A percentile compares a stretch with the other conserved stretches of the same genome.
Evolutionary conservation across 2,329 filamentous ascomycete species (phyloP).

Genomic region (Beauveria sp.): DNA sequence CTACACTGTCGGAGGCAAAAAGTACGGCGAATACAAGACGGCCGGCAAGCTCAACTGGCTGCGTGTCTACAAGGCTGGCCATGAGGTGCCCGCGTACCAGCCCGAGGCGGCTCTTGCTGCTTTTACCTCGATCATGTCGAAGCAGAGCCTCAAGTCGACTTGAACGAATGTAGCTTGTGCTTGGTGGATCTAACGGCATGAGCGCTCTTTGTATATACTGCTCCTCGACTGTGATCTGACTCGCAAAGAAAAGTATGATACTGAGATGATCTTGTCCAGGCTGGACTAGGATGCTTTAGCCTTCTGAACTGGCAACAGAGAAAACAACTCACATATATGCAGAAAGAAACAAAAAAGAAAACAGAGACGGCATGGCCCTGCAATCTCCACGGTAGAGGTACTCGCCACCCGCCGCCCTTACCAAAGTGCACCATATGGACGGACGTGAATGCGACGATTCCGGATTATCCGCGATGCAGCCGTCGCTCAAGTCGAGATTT

Average conservation of each 20-base stretch:
- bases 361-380: no score
- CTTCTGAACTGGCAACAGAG: no score
- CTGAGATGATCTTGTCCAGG: not conserved
- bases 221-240: no score
- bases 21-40: slow-evolving; percentile 43
- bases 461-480: no score
- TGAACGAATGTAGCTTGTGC: not conserved
- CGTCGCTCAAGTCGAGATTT: no score
- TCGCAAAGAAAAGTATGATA: not conserved
- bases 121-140: slow-evolving; percentile 4
- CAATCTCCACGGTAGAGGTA: no score
- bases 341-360: no score
- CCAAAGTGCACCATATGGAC: no score
- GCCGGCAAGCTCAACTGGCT: slow-evolving; percentile 42
- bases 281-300: no score
- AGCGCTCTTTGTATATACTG: not conserved
- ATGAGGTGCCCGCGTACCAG: slow-evolving; percentile 23
- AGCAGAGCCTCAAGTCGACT: slow-evolving; percentile 3
- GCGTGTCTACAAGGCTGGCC: slow-evolving; percentile 38
- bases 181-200: not conserved
- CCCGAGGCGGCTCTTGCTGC: slow-evolving; percentile 13
- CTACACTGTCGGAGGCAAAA: slow-evolving; percentile 41
- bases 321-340: no score
- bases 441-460: no score
- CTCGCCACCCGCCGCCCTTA: no score